phyloP scores from a whole-genome alignment of 208 protist species.

The Porcisia deanei region DNA sequence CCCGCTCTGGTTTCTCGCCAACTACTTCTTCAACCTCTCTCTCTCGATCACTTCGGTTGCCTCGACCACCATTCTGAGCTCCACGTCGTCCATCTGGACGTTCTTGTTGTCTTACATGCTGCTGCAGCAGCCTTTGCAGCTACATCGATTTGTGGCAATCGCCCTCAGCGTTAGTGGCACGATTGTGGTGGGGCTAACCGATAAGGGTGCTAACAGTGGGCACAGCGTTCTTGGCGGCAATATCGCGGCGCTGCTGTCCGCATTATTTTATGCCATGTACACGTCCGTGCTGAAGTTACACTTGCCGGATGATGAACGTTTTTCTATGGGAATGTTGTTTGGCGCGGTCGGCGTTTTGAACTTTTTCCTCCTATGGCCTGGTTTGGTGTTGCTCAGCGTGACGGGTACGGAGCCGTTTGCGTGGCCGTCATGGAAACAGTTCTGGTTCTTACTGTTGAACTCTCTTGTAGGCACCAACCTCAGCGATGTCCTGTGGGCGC shows the following conservation, averaged over 20 bases:
- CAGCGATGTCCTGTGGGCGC: constrained; percentile 91
- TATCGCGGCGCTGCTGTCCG: constrained; percentile 70
- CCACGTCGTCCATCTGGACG: constrained; percentile 88
- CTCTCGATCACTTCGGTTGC: constrained; percentile 86
- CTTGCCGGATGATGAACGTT: constrained; percentile 86
- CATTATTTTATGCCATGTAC: constrained; percentile 92
- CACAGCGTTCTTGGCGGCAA: constrained; percentile 61
- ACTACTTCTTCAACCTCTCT: constrained; percentile 92
- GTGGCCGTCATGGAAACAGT: constrained; percentile 52
- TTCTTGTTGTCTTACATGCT: constrained; percentile 77
- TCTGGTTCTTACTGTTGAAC: constrained; percentile 83
- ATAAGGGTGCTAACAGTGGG: constrained; percentile 27
- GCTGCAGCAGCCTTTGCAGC: constrained; percentile 55
- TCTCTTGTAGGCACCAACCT: constrained; percentile 89
- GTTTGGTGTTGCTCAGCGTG: constrained; percentile 60
- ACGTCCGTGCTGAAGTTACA: constrained; percentile 76
- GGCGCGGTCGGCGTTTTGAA: constrained; percentile 85
- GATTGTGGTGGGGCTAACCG: constrained; percentile 70
- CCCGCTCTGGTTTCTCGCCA: constrained; percentile 90
- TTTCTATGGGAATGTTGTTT: constrained; percentile 89
- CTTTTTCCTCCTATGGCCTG: constrained; percentile 74
- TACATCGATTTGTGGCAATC: constrained; percentile 59
- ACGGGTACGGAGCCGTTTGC: constrained; percentile 67
- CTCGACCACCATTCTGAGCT: constrained; percentile 89
- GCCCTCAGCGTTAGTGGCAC: constrained; percentile 63